These are phyloP conservation scores for Gloeopeniophorella convolvens DNA, from an alignment of 768 basidiomycete genomes.

Conservation along the genomic window DNA sequence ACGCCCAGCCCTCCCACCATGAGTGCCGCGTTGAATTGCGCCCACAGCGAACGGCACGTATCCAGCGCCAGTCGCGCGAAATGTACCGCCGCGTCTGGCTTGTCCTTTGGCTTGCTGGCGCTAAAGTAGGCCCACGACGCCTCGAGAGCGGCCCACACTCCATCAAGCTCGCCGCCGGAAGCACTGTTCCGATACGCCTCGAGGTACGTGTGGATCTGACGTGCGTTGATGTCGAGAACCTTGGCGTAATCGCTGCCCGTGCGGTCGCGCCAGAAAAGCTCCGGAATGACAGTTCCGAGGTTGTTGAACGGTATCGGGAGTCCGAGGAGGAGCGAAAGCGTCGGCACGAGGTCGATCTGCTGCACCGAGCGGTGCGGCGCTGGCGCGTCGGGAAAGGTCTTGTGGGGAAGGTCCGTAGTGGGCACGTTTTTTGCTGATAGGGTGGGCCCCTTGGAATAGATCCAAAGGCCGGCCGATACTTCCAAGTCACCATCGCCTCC, in stretches of 20 bases:
- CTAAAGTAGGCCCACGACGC: slow-evolving; percentile 12
- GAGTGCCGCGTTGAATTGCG: slow-evolving; percentile 78
- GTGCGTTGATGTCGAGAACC: slow-evolving; percentile 65
- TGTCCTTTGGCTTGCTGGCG: slow-evolving; percentile 1
- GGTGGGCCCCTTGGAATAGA: slow-evolving; percentile 74
- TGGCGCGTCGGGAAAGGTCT: slow-evolving; percentile 53
- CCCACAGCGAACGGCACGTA: slow-evolving; percentile 85
- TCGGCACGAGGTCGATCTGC: slow-evolving; percentile 91
- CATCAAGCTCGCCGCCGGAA: slow-evolving; percentile 69
- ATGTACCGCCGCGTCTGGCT: slow-evolving; percentile 27
- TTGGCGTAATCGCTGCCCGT: slow-evolving; percentile 37
- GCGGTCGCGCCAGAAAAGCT: slow-evolving; percentile 65
- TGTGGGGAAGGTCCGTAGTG: slow-evolving; percentile 45
- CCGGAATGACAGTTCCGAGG: slow-evolving; percentile 86
- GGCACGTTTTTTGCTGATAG: slow-evolving; percentile 33
- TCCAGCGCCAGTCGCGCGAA: slow-evolving; percentile 59
- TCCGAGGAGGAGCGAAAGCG: slow-evolving; percentile 83
- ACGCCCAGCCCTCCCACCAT: slow-evolving; percentile 70
- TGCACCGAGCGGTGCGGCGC: slow-evolving; percentile 60
- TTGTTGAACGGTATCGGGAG: slow-evolving; percentile 95
- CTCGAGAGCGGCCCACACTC: slow-evolving; percentile 49
- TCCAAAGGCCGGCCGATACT: slow-evolving; percentile 81
- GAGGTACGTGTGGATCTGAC: slow-evolving; percentile 73
- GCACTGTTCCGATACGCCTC: slow-evolving; percentile 64
- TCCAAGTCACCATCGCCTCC: slow-evolving; percentile 87